Percentiles rank a stretch among this genome's conserved stretches.
Conservation (phyloP, 305 asterid genomes). For the Solanum hybrid region DNA sequence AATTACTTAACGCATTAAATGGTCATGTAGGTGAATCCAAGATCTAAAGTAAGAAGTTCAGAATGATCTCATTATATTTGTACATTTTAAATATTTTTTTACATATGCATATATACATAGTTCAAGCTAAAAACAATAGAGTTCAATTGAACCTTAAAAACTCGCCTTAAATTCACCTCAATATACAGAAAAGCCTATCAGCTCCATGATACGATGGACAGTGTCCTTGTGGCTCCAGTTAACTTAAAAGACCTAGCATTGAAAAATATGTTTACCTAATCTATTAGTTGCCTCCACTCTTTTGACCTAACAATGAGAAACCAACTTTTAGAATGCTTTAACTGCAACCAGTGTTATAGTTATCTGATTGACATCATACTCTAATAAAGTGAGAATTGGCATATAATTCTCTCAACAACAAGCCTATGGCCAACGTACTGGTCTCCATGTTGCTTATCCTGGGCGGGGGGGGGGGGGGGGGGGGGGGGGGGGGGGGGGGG, state of each 20-base stretch:
- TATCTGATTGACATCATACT: neutral
- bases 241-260: neutral
- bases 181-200: neutral
- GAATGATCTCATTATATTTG: neutral
- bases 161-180: neutral
- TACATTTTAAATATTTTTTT: neutral
- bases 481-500: too few species aligned
- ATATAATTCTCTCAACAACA: neutral
- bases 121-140: neutral
- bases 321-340: neutral
- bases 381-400: neutral
- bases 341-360: neutral
- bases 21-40: neutral
- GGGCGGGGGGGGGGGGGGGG: too few species aligned
- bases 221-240: neutral
- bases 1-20: neutral
- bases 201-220: neutral
- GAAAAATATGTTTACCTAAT: neutral
- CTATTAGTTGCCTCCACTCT: neutral
- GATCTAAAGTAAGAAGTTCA: neutral
- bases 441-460: neutral
- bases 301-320: neutral
- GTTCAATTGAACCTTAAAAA: neutral
- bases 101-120: neutral
- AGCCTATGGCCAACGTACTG: neutral